Percentiles rank a stretch among this genome's conserved stretches.
Evolutionary conservation across 352 stramenopile genomes (phyloP).

Genomic region (Aphanomyces invadans): DNA sequence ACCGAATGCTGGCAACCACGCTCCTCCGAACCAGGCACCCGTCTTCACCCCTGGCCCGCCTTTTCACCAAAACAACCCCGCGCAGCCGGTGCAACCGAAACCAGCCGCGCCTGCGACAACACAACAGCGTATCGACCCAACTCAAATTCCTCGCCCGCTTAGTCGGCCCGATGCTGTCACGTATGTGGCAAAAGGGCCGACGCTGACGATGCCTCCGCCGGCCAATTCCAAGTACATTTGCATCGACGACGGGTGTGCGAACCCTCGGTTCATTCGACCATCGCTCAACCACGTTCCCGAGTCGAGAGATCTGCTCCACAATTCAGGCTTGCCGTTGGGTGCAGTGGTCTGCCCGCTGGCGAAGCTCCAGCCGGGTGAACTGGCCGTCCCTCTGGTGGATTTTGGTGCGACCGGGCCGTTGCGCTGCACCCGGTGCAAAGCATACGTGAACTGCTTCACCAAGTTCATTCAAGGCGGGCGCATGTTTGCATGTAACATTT

Average conservation of each 20-base stretch:
- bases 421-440: slow-evolving; percentile 74
- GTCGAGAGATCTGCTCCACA: slow-evolving; percentile 65
- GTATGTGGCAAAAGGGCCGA: slow-evolving; percentile 74
- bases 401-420: slow-evolving; percentile 73
- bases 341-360: slow-evolving; percentile 79
- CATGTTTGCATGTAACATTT: slow-evolving; percentile 88
- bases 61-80: background rate
- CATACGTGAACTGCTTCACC: slow-evolving; percentile 85
- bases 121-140: slow-evolving; percentile 80
- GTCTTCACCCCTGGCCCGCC: background rate
- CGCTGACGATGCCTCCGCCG: slow-evolving; percentile 68
- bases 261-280: slow-evolving; percentile 83
- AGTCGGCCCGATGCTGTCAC: slow-evolving; percentile 55
- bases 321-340: slow-evolving; percentile 69
- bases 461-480: slow-evolving; percentile 78
- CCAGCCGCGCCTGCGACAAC: slow-evolving; percentile 31
- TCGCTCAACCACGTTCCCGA: slow-evolving; percentile 77
- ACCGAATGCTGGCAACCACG: background rate
- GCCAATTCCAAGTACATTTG: slow-evolving; percentile 76
- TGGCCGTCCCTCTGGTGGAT: slow-evolving; percentile 78
- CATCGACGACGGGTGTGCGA: slow-evolving; percentile 79
- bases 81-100: background rate
- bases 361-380: slow-evolving; percentile 68
- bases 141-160: slow-evolving; percentile 76
- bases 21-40: background rate